Evolutionary conservation across 805 yeast genomes (phyloP).

Genomic region (Kazachstania bromeliacearum): DNA sequence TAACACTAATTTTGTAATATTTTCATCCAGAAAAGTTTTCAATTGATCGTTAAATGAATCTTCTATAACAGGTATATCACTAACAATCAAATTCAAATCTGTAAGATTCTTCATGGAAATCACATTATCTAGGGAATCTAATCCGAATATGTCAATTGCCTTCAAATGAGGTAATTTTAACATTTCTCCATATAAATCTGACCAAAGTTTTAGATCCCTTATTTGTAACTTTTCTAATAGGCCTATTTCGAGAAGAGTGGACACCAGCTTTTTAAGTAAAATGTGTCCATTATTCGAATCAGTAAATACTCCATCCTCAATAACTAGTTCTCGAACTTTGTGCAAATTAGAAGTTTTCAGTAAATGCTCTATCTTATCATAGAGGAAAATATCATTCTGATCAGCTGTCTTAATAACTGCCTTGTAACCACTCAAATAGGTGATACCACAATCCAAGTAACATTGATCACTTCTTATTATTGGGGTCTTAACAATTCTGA

Average conservation of each 20-base stretch:
- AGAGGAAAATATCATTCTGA: conserved; percentile 31
- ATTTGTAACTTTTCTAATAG: conserved; percentile 18
- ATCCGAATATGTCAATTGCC: conserved; percentile 8
- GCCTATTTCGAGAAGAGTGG: conserved; percentile 14
- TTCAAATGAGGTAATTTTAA: conserved; percentile 8
- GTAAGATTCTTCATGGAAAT: neutral
- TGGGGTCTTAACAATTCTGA: conserved; percentile 32
- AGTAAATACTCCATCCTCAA: conserved; percentile 27
- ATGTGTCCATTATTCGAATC: conserved; percentile 16
- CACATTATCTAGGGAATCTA: neutral
- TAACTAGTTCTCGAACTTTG: conserved; percentile 29
- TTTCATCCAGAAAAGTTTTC: neutral
- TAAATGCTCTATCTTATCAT: conserved; percentile 35
- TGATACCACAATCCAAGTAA: conserved; percentile 30
- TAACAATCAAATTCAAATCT: neutral
- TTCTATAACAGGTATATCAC: neutral
- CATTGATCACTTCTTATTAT: conserved; percentile 21
- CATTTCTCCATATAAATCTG: conserved; percentile 8
- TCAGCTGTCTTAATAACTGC: conserved; percentile 29
- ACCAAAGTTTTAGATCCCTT: conserved; percentile 12
- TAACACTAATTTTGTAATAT: conserved; percentile 13
- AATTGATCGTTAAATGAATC: neutral
- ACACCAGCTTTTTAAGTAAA: conserved; percentile 13
- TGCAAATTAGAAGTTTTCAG: conserved; percentile 29
- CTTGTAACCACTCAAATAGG: conserved; percentile 33